These are phyloP conservation scores for Pseudogymnoascus sp. DNA, from an alignment of 2,329 filamentous ascomycete species.

Conservation along the genomic window DNA sequence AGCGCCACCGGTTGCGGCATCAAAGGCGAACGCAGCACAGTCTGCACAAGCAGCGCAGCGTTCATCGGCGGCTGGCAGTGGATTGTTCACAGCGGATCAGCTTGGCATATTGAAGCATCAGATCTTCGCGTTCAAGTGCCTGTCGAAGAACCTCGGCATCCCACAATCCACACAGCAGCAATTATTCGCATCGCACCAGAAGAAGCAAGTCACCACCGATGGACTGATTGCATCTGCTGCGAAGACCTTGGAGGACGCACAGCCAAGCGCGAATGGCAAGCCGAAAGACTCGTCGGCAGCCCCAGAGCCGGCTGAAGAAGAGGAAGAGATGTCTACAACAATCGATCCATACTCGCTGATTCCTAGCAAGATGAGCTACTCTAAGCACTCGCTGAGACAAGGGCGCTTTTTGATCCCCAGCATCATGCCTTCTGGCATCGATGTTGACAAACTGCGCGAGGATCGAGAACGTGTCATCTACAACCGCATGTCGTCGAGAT, in stretches of 20 bases:
- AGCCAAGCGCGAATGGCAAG: conserved; percentile 35
- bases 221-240: conserved; percentile 18
- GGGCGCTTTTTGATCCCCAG: conserved; percentile 77
- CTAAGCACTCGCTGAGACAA: conserved; percentile 67
- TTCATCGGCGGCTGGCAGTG: conserved; percentile 29
- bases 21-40: conserved; percentile 21
- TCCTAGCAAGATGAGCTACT: conserved; percentile 60
- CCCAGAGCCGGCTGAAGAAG: conserved; percentile 22
- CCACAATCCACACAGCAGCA: conserved; percentile 72
- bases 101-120: conserved; percentile 72
- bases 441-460: conserved; percentile 76
- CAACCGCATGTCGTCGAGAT: conserved; percentile 81
- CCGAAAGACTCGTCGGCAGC: conserved; percentile 27
- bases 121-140: conserved; percentile 82
- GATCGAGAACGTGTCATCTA: conserved; percentile 84
- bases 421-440: conserved; percentile 80
- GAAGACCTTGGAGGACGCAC: conserved; percentile 20
- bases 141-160: conserved; percentile 80
- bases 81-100: conserved; percentile 72
- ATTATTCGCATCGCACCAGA: conserved; percentile 68
- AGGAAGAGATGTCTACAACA: conserved; percentile 18
- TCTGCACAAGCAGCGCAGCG: conserved; percentile 17
- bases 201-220: conserved; percentile 36
- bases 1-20: conserved; percentile 21
- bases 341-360: conserved; percentile 50